These are phyloP conservation scores for Vitis labrusca DNA, from an alignment of 164 flowering plant species.

Conservation along the genomic window DNA sequence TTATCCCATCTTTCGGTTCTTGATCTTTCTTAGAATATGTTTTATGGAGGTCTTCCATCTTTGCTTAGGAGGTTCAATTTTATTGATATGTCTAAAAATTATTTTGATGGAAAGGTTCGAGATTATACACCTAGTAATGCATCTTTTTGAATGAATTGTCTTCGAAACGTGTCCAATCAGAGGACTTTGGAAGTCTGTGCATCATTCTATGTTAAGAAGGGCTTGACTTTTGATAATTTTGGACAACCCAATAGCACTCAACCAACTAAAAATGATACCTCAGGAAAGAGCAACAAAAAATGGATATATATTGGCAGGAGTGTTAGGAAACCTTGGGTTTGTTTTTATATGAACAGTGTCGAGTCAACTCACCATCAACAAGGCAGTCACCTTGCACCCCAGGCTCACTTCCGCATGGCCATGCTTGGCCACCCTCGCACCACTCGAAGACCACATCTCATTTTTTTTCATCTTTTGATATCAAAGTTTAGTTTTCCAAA, in stretches of 20 bases:
- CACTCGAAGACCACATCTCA: too few relatives aligned
- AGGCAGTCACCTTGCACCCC: too few relatives aligned
- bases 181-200: slow-evolving; percentile 49
- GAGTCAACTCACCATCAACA: too few relatives aligned
- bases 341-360: slow-evolving; percentile 6
- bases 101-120: slow-evolving; percentile 50
- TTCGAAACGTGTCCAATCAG: slow-evolving; percentile 55
- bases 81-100: slow-evolving; percentile 39
- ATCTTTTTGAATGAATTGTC: slow-evolving; percentile 62
- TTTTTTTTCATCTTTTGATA: too few relatives aligned
- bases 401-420: too few relatives aligned
- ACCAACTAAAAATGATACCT: slow-evolving; percentile 21
- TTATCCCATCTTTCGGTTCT: slow-evolving; percentile 42
- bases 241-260: slow-evolving; percentile 45
- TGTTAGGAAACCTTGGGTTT: slow-evolving; percentile 69
- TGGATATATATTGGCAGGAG: slow-evolving; percentile 58
- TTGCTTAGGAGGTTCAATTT: slow-evolving; percentile 20
- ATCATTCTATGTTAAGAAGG: slow-evolving; percentile 56
- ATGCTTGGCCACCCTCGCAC: too few relatives aligned
- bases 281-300: slow-evolving; percentile 31
- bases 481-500: too few relatives aligned
- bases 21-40: slow-evolving; percentile 49
- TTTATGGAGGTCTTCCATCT: slow-evolving; percentile 37
- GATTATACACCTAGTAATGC: slow-evolving; percentile 27
- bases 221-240: slow-evolving; percentile 65